Conservation (phyloP, 2,329 filamentous ascomycete species). For the Sclerotinia borealis region DNA sequence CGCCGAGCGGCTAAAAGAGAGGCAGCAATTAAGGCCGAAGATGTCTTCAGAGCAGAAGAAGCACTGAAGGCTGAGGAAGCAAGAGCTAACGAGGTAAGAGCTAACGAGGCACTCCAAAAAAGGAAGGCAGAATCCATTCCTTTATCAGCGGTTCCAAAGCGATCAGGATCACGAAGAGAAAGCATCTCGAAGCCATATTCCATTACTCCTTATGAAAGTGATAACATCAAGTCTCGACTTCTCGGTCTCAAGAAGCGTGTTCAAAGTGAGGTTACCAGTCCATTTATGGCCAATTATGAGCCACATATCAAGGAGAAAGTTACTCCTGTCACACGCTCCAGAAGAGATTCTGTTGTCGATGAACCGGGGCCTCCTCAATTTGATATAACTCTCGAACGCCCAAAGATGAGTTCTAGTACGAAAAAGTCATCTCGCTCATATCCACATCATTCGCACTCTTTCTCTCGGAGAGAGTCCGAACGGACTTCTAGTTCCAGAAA, state of each 20-base stretch:
- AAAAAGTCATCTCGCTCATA: slow-evolving; percentile 7
- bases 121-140: background rate
- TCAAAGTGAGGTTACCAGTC: slow-evolving; percentile 25
- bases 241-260: slow-evolving; percentile 3
- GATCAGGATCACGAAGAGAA: slow-evolving; percentile 9
- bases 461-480: background rate
- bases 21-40: background rate
- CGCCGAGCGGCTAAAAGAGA: slow-evolving; percentile 18
- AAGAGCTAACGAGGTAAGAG: background rate
- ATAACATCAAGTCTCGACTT: background rate
- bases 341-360: background rate
- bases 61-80: background rate
- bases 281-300: slow-evolving; percentile 22
- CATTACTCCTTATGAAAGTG: background rate
- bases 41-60: background rate
- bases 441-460: slow-evolving; percentile 11
- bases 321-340: background rate
- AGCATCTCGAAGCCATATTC: background rate
- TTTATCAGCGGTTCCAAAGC: background rate
- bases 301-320: slow-evolving; percentile 24
- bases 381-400: background rate
- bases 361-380: slow-evolving; percentile 1
- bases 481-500: background rate
- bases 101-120: background rate
- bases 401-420: background rate